phyloP scores from a whole-genome alignment of 495 filamentous ascomycete species.

The Darksidea phi region DNA sequence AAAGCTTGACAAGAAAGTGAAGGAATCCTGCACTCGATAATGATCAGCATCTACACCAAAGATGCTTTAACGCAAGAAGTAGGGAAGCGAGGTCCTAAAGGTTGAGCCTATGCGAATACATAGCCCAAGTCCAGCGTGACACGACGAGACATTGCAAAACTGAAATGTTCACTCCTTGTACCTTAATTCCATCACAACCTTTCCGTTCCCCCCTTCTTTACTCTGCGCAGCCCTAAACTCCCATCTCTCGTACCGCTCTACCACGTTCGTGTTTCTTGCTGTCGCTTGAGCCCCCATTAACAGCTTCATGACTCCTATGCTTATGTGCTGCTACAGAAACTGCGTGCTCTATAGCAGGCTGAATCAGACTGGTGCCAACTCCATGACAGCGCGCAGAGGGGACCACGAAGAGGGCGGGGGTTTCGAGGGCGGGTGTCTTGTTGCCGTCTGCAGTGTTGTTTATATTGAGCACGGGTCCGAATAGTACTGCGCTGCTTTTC shows the following conservation, averaged over 20 bases:
- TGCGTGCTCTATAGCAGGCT: constrained; percentile 12
- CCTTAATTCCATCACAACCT: not conserved
- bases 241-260: not conserved
- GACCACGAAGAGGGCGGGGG: constrained; percentile 19
- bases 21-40: no score
- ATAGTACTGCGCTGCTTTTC: not conserved
- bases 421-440: not conserved
- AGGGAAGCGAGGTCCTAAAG: no score
- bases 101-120: no score
- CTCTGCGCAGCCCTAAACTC: not conserved
- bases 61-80: no score
- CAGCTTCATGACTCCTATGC: not conserved
- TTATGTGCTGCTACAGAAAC: not conserved
- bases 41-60: no score
- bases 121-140: no score
- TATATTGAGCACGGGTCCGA: not conserved
- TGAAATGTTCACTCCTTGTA: no score
- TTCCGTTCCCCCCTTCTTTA: not conserved
- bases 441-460: not conserved
- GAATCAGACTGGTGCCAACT: constrained; percentile 21
- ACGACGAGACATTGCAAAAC: no score
- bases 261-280: not conserved
- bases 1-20: no score
- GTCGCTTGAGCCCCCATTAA: not conserved
- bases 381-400: constrained; percentile 7